phyloP scores from a whole-genome alignment of 2,329 filamentous ascomycete species.

The Orbilia blumenaviensis region DNA sequence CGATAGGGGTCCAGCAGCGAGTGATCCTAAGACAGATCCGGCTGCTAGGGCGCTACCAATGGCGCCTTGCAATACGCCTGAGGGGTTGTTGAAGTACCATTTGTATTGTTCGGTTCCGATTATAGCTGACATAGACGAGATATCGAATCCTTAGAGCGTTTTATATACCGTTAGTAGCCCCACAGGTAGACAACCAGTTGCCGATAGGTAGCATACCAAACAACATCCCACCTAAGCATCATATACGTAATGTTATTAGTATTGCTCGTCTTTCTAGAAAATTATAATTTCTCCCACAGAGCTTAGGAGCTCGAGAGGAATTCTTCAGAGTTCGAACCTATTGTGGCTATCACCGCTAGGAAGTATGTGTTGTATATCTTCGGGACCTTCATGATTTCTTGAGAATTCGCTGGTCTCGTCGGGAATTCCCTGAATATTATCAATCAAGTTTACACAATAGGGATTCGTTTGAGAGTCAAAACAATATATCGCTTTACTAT shows the following conservation, averaged over 20 bases:
- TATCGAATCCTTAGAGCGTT: conserved; percentile 65
- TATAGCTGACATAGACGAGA: conserved; percentile 67
- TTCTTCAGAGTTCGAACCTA: background rate
- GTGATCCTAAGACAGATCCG: conserved; percentile 64
- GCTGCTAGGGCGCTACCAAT: conserved; percentile 63
- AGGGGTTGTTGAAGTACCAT: conserved; percentile 66
- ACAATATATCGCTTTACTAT: no score
- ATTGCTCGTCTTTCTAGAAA: background rate
- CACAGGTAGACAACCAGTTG: background rate
- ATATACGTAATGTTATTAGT: background rate
- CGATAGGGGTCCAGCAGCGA: conserved; percentile 64
- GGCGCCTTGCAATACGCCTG: conserved; percentile 62
- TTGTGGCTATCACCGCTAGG: conserved; percentile 15
- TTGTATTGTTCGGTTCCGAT: conserved; percentile 66
- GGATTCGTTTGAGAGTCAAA: background rate
- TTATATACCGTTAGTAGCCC: background rate
- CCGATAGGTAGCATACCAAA: background rate
- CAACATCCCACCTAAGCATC: conserved; percentile 1
- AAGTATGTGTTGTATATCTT: conserved; percentile 32
- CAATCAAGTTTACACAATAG: background rate
- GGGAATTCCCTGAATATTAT: background rate
- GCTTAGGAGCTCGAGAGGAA: background rate
- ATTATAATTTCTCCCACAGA: no score
- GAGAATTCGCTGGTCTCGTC: no score
- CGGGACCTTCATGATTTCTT: background rate